phyloP scores from a whole-genome alignment of 1,139 yeast species.

The Yarrowia galli region DNA sequence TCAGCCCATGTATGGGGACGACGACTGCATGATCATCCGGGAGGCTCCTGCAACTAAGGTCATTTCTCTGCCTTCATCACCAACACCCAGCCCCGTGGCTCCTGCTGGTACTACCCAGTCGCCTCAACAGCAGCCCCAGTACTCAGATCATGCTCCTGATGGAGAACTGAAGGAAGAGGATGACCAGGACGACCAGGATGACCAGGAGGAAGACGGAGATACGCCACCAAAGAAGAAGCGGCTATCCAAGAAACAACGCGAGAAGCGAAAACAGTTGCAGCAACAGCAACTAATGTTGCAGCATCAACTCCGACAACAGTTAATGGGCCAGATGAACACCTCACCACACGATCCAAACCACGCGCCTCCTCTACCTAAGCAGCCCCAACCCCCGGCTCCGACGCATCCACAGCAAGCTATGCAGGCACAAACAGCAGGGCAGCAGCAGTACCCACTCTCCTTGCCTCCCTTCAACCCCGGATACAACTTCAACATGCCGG shows the following conservation, averaged over 20 bases:
- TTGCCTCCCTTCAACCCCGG: slow-evolving; percentile 2
- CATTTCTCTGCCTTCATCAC: slow-evolving; percentile 11
- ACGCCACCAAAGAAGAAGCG: slow-evolving; percentile 16
- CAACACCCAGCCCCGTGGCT: background rate
- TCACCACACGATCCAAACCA: background rate
- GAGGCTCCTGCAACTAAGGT: slow-evolving; percentile 6
- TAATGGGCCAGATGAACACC: background rate
- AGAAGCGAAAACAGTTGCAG: slow-evolving; percentile 4
- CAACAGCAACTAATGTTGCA: slow-evolving; percentile 25
- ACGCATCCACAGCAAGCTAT: background rate
- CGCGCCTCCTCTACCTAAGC: slow-evolving; percentile 14
- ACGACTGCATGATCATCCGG: slow-evolving; percentile 21
- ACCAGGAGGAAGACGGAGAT: slow-evolving; percentile 9
- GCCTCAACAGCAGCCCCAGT: slow-evolving; percentile 18
- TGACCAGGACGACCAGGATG: slow-evolving; percentile 1
- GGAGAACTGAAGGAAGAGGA: slow-evolving; percentile 11
- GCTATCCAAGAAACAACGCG: slow-evolving; percentile 6
- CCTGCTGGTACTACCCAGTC: background rate
- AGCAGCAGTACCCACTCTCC: background rate
- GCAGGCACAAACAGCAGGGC: background rate
- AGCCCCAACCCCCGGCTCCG: slow-evolving; percentile 22
- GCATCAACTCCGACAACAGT: background rate
- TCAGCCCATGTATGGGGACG: slow-evolving; percentile 34
- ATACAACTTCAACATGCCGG: slow-evolving; percentile 18
- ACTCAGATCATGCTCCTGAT: slow-evolving; percentile 29